Evolutionary conservation across 805 yeast genomes (phyloP), one percentile per base, ranked within the genome.

Genomic region (Hermanozyma aechmeae): DNA sequence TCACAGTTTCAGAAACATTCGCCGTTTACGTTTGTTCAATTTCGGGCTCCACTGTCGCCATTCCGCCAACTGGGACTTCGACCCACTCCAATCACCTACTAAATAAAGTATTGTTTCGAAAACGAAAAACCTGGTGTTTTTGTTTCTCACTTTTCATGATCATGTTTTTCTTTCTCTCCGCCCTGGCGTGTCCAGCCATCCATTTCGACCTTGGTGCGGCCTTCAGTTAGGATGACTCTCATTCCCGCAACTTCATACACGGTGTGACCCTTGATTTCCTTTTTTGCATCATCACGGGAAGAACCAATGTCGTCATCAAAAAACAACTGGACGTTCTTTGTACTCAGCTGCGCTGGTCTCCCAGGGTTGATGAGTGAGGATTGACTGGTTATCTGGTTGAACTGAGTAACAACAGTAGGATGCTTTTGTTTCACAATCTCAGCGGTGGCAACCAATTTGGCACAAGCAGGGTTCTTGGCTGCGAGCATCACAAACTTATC

Each of bases 181-280:
- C 8, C 28, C 14, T 39, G 45, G 24, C 17, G 25, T 6, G 49
- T 35, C 52, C 52, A 47, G 11, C 37, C 44, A 3, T 19, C 24
- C 13, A 16, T 14, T 3, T 17, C 20, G 8, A 9, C n/a, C 6
- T 29, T 21, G 15, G 32, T 39, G 10, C 10, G 7, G 6, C 26
- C 30, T 12, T 18, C 16, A 16, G 31, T 32, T 16, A 48, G 32
- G 12, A 45, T 26, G 6, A 46, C 30, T 13, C 40, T 37, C 34
- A 49, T 32, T 5, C 47, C 31, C 8, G 52, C 47, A 6, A 46
- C 31, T 16, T 35, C 33, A 26, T 39, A 48, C 22, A 34, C 43
- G 29, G 47, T 47, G 12, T 34, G 39, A n/a, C 52, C 53, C 15
- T 30, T 30, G n/a, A 50, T 35, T 16, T 31, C 40, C 6, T 38